Evolutionary conservation across 495 filamentous ascomycete genomes (phyloP), one percentile per base, ranked within the genome.

Genomic region (Penicillium herquei): DNA sequence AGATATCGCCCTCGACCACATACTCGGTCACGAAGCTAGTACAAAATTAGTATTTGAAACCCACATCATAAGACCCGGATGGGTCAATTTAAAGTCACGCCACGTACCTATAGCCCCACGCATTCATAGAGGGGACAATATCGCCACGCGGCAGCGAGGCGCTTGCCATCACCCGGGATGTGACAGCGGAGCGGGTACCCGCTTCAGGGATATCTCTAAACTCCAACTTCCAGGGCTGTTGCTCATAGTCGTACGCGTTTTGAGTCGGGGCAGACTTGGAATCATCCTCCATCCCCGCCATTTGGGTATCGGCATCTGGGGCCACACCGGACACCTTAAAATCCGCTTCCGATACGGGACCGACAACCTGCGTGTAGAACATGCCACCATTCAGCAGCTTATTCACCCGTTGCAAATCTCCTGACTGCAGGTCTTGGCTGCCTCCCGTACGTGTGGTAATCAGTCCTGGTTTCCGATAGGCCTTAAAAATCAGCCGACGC

Each of bases 401-500:
- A 44, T 71, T 75, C 55, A 76, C 62, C 16, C 71, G 71, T 57
- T 77, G 75, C 42, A 75, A 54, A 42, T 80, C 75, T 6, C 63
- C 59, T 26, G 66, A 71, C 30, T 72, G 70, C 26, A 77, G 54
- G 56, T 78, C 74, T 54, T 78, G 76, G 58, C 72, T 75, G 39
- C 71, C 73, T 21, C 76, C 75, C 7, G 70, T 66, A 37, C 75
- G 77, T 16, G 62, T 52, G 49, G 64, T 69, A 64, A 62, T 58
- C 43, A 70, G 52, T 17, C 69, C 68, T 17, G 75, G 69, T 55
- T 73, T 79, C 54, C 80, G 74, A 49, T 71, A 76, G 35, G 87
- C 86, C 63, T 84, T 85, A 77, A 85, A 90, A 55, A 89, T 68
- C 58, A 88, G 70, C 60, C 84, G 83, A 49, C 85, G 82, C 63